These are phyloP conservation scores for Pterocarpus macrocarpus DNA, from an alignment of 306 rosid species.

Conservation along the genomic window DNA sequence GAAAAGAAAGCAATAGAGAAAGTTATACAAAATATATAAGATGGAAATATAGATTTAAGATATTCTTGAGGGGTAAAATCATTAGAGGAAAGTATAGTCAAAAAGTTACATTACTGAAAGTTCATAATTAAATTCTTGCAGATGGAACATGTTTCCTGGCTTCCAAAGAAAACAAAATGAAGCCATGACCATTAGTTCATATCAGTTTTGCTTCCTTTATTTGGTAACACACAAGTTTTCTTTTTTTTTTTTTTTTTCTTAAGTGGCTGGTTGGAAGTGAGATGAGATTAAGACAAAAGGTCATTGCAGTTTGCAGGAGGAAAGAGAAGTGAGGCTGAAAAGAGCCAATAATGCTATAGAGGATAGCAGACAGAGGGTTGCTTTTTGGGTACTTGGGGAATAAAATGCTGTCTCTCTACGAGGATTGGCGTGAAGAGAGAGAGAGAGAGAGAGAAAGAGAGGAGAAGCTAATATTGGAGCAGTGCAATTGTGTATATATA, in stretches of 20 bases:
- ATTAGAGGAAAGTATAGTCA: slow-evolving; percentile 33
- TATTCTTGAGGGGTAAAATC: slow-evolving; percentile 25
- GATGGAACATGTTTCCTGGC: slow-evolving; percentile 44
- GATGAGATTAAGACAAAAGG: slow-evolving; percentile 70
- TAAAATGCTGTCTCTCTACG: slow-evolving; percentile 93
- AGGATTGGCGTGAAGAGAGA: slow-evolving; percentile 79
- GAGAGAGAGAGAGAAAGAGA: slow-evolving; percentile 50
- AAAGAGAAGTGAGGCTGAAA: slow-evolving; percentile 35
- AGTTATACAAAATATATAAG: background rate
- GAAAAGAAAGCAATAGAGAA: slow-evolving; percentile 28
- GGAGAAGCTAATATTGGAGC: slow-evolving; percentile 32
- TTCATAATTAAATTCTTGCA: slow-evolving; percentile 48
- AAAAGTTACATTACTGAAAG: slow-evolving; percentile 40
- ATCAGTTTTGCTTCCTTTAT: slow-evolving; percentile 52
- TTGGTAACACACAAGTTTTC: slow-evolving; percentile 46
- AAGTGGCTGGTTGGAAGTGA: slow-evolving; percentile 62
- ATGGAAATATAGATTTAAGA: background rate
- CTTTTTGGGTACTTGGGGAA: slow-evolving; percentile 97
- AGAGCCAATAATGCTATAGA: slow-evolving; percentile 73
- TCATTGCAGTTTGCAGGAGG: slow-evolving; percentile 48
- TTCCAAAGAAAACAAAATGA: slow-evolving; percentile 40
- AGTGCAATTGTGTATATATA: background rate
- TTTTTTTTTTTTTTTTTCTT: background rate
- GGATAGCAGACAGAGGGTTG: slow-evolving; percentile 90
- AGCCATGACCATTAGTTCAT: slow-evolving; percentile 19